Base-by-base conservation (phyloP, 805 yeast species). In the Dipodascus albidus region DNA sequence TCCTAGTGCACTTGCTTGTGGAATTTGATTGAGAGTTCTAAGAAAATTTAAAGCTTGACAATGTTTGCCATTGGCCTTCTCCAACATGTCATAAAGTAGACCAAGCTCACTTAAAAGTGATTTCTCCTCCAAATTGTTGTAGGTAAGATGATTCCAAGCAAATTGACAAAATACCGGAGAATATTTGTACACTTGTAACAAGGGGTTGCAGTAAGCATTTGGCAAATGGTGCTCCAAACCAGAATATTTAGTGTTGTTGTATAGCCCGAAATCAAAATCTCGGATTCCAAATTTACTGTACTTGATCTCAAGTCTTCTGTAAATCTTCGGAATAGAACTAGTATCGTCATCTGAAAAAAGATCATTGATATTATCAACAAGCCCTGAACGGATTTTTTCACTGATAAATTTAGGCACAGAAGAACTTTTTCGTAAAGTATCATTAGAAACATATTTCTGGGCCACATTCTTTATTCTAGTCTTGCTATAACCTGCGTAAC, bases 271-370 rank as follows among this genome's bases (percentile, higher is more conserved):
- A 69, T 91, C 96, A 69, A 93, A 93, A 66, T 89, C 96, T 60
- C 85, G 88, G 27, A 93, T 89, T 23, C 99, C 99, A 67, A 88
- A 91, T 61, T 80, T 83, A 54, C 95, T 85, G 67, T 90, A 91
- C 47, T 83, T 77, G 52, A 91, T 86, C 55, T 83, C 85, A 49
- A 87, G 72, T 60, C 82, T 80, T 44, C 81, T 73, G 69, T 84
- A 91, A 35, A 90, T 85, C 52, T 83, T 82, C 0, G 96, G 96
- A 0, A 81, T 74, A 53, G 70, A 60, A 53, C 50, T 56, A 2
- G 48, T 54, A 22, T 51, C 54, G 23, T 52, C 41, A 49, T 54
- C 49, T 17, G 50, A 52, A 24, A 56, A 54, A 15, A 57, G 41
- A 11, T 60, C 64, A 17, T 61, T 62, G 24, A 64, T 64, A 48